Evolutionary conservation across 225 moss, liverwort and hornwort species (phyloP).

Genomic region (Pseudisothecium myosuroides): DNA sequence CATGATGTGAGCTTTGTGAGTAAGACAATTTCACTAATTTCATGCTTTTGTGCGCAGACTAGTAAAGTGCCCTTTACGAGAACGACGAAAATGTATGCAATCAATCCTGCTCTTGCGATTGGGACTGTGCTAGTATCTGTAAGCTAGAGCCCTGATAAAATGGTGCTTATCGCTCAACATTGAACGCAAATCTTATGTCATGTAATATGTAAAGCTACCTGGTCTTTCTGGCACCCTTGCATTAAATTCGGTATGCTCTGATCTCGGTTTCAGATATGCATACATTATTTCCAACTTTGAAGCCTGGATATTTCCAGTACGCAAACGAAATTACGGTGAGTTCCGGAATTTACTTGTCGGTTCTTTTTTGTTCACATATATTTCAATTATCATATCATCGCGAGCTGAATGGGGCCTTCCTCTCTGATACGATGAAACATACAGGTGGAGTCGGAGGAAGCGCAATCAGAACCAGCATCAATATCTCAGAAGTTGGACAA

Average conservation of each 20-base stretch:
- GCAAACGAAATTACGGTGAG: constrained; percentile 71
- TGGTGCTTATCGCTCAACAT: background rate
- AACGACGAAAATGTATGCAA: constrained; percentile 59
- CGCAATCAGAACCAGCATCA: constrained; percentile 21
- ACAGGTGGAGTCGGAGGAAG: constrained; percentile 67
- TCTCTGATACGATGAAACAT: background rate
- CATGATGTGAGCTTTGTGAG: background rate
- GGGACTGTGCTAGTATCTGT: background rate
- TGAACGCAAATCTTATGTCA: background rate
- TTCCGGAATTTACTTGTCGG: background rate
- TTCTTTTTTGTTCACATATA: background rate
- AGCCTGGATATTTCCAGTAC: constrained; percentile 73
- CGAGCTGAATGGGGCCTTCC: background rate
- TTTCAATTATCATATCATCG: background rate
- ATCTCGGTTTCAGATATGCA: constrained; percentile 54
- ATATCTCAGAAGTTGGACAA: constrained; percentile 42
- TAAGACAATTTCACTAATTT: background rate
- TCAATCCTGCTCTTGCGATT: background rate
- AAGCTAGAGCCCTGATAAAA: background rate
- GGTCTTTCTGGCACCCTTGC: background rate
- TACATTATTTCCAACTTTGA: constrained; percentile 57
- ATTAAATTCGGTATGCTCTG: background rate
- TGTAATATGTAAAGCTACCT: background rate
- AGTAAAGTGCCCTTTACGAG: constrained; percentile 63
- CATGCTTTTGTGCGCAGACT: constrained; percentile 38